Percentiles rank a stretch among this genome's conserved stretches.
Evolutionary conservation across 2,329 filamentous ascomycete species (phyloP).

Genomic region (Ascochyta rabiei): DNA sequence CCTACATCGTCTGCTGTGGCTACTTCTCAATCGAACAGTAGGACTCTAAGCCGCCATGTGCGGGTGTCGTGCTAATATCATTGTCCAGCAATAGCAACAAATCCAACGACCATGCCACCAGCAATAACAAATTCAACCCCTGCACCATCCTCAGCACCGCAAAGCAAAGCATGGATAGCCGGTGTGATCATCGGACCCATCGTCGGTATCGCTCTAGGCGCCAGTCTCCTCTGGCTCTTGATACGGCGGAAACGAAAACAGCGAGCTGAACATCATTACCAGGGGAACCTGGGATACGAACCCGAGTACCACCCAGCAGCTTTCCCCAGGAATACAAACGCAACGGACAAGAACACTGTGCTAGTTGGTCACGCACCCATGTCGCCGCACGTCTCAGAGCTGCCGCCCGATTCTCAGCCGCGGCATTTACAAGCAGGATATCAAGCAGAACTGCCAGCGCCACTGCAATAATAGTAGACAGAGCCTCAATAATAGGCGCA

Average conservation of each 20-base stretch:
- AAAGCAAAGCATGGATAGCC: slow-evolving; percentile 20
- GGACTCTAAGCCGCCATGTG: no score
- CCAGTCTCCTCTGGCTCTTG: slow-evolving; percentile 18
- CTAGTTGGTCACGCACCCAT: neutral
- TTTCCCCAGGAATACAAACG: no score
- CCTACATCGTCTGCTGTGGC: no score
- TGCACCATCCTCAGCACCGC: slow-evolving; percentile 1
- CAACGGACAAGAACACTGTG: no score
- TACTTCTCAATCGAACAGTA: no score
- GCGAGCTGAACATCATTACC: slow-evolving; percentile 8
- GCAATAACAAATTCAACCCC: neutral
- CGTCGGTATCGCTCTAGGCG: slow-evolving; percentile 18
- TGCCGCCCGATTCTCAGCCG: neutral
- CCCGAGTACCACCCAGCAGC: neutral
- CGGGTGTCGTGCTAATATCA: no score
- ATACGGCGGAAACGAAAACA: slow-evolving; percentile 7
- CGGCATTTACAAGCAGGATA: neutral
- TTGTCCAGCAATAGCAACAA: neutral
- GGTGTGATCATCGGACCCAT: slow-evolving; percentile 21
- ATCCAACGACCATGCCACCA: no score
- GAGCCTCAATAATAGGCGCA: no score
- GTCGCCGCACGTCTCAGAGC: neutral
- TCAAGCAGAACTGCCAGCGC: neutral
- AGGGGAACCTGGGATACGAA: neutral
- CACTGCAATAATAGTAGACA: no score